Evolutionary conservation across 139 green algal genomes (phyloP), one percentile per base, ranked within the genome.

Genomic region (Limnomonas spitsbergensis): DNA sequence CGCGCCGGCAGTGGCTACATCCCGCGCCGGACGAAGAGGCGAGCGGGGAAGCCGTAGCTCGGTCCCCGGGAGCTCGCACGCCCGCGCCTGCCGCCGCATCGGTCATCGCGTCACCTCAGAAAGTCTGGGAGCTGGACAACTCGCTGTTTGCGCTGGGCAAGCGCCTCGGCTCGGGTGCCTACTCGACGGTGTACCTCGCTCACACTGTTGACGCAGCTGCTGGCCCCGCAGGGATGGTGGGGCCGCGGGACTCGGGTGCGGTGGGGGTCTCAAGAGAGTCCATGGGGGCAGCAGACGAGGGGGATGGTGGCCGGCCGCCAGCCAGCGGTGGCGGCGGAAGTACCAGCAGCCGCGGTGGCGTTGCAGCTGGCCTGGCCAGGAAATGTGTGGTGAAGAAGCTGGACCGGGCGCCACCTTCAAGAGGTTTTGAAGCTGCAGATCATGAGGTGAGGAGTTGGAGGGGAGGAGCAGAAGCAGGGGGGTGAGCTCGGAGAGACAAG

Each of bases 151-250:
- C 68, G 42, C 40, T 83, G 35, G 78, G 78, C 6, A 29, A 67
- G 27, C 34, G 72, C 26, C 67, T 86, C 3, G 82, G 82, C 38
- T 75, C 37, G 2, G 82, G 82, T 24, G 61, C 74, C 42, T 87
- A 83, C 31, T 75, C 82, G 2, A 87, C 82, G 1, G 82, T 87
- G 40, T 87, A 82, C 75, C 2, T 80, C 14, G 81, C 81, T 4
- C 39, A 67, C 52, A 66, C 80, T 73, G 47, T 71, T 31, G 70
- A 66, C 37, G 35, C 29, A 24, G 71, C 69, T 52, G 69, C 35
- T 29, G 69, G 24, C 7, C 24, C 29, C 31, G 38, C 24, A 37
- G 68, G 24, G 3, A 14, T 36, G 34, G 68, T 3, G 32, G 42
- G 3, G 24, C 14, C 14, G 14, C 14, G 14, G 14, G 47, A 61